These are phyloP conservation scores for Lepidium didymum DNA, from an alignment of 345 rosid genomes.

Conservation along the genomic window DNA sequence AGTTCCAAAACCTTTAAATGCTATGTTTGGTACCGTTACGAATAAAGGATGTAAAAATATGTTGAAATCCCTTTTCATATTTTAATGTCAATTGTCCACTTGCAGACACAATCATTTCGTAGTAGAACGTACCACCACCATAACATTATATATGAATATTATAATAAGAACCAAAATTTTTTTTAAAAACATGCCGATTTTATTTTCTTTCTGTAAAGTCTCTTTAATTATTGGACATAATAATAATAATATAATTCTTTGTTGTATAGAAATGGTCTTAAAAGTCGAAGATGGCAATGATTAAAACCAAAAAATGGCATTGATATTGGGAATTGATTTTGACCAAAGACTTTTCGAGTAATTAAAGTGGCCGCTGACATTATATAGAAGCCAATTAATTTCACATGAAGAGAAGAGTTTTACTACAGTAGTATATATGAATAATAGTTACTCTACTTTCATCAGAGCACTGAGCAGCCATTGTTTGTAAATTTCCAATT, in stretches of 20 bases:
- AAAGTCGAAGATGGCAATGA: constrained; percentile 26
- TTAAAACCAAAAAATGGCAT: constrained; percentile 19
- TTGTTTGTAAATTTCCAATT: neutral
- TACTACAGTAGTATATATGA: too few relatives aligned
- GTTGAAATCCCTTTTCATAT: constrained; percentile 21
- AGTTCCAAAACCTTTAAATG: constrained; percentile 13
- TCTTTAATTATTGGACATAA: constrained; percentile 16
- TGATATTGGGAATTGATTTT: constrained; percentile 22
- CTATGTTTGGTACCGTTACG: constrained; percentile 24
- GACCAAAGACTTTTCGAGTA: constrained; percentile 25
- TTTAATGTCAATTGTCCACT: constrained; percentile 40
- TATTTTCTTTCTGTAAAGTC: neutral
- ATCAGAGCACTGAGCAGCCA: neutral
- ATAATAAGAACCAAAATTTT: neutral
- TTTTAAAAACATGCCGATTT: neutral
- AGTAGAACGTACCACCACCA: constrained; percentile 37
- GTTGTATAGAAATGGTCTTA: constrained; percentile 2
- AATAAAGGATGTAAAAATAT: neutral
- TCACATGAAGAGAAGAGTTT: neutral
- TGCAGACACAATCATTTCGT: constrained; percentile 69
- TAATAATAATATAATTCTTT: constrained; percentile 1
- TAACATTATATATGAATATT: constrained; percentile 9
- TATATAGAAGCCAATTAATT: neutral
- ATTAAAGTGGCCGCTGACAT: constrained; percentile 24
- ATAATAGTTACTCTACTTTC: too few relatives aligned